These are phyloP conservation scores for Myxozyma neotropica DNA, from an alignment of 805 yeast species.

Conservation along the genomic window DNA sequence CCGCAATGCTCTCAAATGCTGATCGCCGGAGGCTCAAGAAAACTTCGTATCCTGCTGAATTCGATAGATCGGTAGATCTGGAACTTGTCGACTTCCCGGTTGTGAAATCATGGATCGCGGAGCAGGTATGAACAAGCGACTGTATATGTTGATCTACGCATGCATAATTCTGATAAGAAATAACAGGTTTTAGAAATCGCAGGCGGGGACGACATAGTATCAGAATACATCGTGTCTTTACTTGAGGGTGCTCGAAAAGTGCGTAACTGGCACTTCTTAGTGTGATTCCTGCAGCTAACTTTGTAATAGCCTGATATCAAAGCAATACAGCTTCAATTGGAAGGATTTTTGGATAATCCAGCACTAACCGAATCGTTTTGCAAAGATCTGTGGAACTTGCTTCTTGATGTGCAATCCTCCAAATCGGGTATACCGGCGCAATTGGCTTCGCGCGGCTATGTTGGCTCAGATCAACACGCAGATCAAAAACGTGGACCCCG, in stretches of 20 bases:
- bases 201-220: slow-evolving; percentile 17
- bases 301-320: slow-evolving; percentile 13
- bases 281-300: not conserved
- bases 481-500: not conserved
- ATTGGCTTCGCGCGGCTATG: not conserved
- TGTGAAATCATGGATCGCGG: slow-evolving; percentile 14
- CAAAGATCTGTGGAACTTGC: slow-evolving; percentile 8
- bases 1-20: slow-evolving; percentile 5
- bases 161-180: too few relatives aligned
- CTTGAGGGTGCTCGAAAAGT: slow-evolving; percentile 11
- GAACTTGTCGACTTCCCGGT: slow-evolving; percentile 13
- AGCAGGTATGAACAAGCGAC: slow-evolving; percentile 15
- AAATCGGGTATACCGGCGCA: slow-evolving; percentile 9
- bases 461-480: not conserved
- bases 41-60: slow-evolving; percentile 16
- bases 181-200: slow-evolving; percentile 4
- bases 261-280: not conserved
- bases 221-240: slow-evolving; percentile 9
- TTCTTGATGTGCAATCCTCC: slow-evolving; percentile 14
- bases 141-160: too few relatives aligned
- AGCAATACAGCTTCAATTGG: slow-evolving; percentile 19
- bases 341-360: slow-evolving; percentile 5
- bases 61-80: slow-evolving; percentile 10
- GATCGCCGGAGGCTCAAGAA: slow-evolving; percentile 5
- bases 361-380: slow-evolving; percentile 10